Conservation (phyloP, 805 yeast genomes). For the Wickerhamomyces alni region DNA sequence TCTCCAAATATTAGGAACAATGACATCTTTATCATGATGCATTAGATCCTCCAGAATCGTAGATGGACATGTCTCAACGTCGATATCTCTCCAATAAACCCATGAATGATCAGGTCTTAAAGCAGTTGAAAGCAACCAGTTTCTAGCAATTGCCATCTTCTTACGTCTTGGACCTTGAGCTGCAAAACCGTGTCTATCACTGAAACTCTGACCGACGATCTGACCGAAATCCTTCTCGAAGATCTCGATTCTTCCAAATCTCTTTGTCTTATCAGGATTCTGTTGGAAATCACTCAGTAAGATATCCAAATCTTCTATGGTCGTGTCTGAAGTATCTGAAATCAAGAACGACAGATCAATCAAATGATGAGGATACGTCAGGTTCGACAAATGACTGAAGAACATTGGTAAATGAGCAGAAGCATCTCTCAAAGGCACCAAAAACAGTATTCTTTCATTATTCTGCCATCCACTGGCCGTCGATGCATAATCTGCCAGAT, state of each 20-base stretch:
- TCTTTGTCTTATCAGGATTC: conserved; percentile 51
- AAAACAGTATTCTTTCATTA: conserved; percentile 72
- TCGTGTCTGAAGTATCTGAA: conserved; percentile 85
- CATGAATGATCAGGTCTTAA: conserved; percentile 88
- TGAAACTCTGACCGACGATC: conserved; percentile 84
- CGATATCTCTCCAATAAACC: conserved; percentile 98
- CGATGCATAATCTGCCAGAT: conserved; percentile 60
- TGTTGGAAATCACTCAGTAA: conserved; percentile 60
- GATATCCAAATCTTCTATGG: conserved; percentile 60
- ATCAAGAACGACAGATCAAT: conserved; percentile 83
- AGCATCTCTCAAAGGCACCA: conserved; percentile 92
- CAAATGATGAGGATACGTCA: conserved; percentile 82
- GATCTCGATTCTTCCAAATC: conserved; percentile 82
- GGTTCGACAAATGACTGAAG: conserved; percentile 69
- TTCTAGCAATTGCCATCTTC: conserved; percentile 92
- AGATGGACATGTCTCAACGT: conserved; percentile 85
- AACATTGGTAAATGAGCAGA: conserved; percentile 86
- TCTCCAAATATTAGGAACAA: conserved; percentile 93
- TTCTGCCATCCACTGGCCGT: conserved; percentile 72
- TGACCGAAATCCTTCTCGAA: conserved; percentile 93
- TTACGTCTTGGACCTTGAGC: conserved; percentile 96
- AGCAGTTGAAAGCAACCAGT: conserved; percentile 87
- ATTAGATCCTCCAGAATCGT: conserved; percentile 86
- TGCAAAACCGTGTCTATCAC: conserved; percentile 91
- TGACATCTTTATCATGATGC: conserved; percentile 87